phyloP scores from a whole-genome alignment of 371 early-diverging fungal species.

The Saksenaea vasiformis region DNA sequence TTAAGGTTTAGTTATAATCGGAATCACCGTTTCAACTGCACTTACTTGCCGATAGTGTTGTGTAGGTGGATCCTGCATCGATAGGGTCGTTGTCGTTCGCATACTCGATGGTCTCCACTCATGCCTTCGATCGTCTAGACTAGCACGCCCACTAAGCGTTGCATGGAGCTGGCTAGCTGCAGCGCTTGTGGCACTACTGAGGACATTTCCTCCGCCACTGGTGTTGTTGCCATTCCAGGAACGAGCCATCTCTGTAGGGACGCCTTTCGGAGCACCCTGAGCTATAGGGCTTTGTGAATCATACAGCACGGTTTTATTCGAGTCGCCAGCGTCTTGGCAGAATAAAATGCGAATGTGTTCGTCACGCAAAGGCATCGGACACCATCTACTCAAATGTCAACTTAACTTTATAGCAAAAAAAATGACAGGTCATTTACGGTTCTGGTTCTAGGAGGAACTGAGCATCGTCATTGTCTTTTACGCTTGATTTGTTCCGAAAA shows the following conservation, averaged over 20 bases:
- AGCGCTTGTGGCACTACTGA: constrained; percentile 2
- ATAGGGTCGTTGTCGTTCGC: constrained; percentile 30
- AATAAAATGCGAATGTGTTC: constrained; percentile 42
- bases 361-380: constrained; percentile 23
- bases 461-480: constrained; percentile 37
- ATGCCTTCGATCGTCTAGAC: constrained; percentile 29
- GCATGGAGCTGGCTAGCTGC: constrained; percentile 4
- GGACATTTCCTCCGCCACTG: neutral
- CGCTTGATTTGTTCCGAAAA: constrained; percentile 37
- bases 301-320: constrained; percentile 44
- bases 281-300: constrained; percentile 34
- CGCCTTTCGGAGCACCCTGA: constrained; percentile 9
- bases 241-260: constrained; percentile 25
- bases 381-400: constrained; percentile 31
- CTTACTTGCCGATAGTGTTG: constrained; percentile 27
- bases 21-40: neutral
- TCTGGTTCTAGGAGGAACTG: constrained; percentile 42
- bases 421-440: constrained; percentile 25
- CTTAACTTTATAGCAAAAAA: neutral
- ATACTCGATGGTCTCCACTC: constrained; percentile 38
- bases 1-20: neutral
- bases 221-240: constrained; percentile 37
- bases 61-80: constrained; percentile 18
- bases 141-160: constrained; percentile 18
- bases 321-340: constrained; percentile 47